Base-by-base conservation (phyloP, 179 eudicot species). In the Drosera spatulata region DNA sequence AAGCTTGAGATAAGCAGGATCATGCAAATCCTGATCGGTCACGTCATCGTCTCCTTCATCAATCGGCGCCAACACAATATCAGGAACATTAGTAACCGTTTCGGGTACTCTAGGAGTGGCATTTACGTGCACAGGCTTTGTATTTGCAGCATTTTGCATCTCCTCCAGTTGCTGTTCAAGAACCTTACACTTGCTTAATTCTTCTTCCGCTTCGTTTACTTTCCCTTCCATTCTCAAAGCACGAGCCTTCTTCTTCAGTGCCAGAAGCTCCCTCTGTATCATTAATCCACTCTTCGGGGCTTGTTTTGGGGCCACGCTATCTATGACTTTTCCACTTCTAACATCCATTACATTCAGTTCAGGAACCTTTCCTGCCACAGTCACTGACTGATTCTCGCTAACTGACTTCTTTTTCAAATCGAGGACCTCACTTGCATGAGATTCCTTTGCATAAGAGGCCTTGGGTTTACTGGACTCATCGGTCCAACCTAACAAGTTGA, bases 101-200 rank as follows among this genome's bases (percentile, higher is more conserved):
- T 56, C 62, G n/a, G 72, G 61, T 46, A 60, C 53, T 53, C 65
- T 75, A 57, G 49, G 58, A 54, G 50, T 48, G 53, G 53, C 53
- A 65, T 57, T 69, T 58, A 61, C 58, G 45, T 45, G 62, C n/a
- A 63, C 5, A 3, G 58, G 60, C 71, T 66, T 73, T 63, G 54
- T 59, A 45, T 63, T 77, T 7, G 78, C 61, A 65, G 82, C 69
- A 71, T 70, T 77, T 63, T 81, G 84, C 61, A 89, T 75, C 65
- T 84, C 95, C 75, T 84, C 95, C 44, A 93, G 97, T 68, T 90
- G 94, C 71, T 80, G 82, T 74, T 89, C 99, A 13, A 93, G 85
- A 70, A 74, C 74, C 73, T 86, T 89, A 55, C 94, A 95, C 64
- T 81, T 93, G 61, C 71, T 75, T 71, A 93, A 64, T 68, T 89